A percentile compares a stretch with the other conserved stretches of the same genome.
phyloP scores from a whole-genome alignment of 1,139 yeast species.

The Zhuliangozyma parablackwelliae region DNA sequence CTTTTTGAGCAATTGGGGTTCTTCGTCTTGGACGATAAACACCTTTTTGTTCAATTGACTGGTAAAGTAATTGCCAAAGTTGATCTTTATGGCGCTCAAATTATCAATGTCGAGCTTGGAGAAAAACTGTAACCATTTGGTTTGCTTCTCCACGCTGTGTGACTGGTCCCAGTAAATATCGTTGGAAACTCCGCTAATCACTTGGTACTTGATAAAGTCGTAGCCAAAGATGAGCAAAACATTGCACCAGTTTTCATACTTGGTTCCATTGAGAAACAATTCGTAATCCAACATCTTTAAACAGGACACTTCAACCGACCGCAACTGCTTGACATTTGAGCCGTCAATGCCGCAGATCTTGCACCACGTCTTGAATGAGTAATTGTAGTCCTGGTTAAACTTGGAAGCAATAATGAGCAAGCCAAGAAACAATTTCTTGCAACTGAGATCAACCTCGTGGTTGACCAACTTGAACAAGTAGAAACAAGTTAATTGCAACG shows the following conservation, averaged over 20 bases:
- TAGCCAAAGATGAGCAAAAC: conserved; percentile 41
- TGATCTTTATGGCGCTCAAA: conserved; percentile 20
- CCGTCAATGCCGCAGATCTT: conserved; percentile 59
- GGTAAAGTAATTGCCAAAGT: conserved; percentile 27
- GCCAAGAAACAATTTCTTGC: conserved; percentile 59
- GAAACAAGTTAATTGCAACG: conserved; percentile 63
- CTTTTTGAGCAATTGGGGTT: not conserved
- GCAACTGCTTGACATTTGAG: conserved; percentile 39
- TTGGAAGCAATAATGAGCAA: conserved; percentile 68
- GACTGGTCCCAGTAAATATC: conserved; percentile 30
- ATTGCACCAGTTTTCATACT: conserved; percentile 56
- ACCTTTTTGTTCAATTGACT: conserved; percentile 34
- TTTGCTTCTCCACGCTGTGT: conserved; percentile 17
- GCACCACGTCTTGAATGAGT: conserved; percentile 69
- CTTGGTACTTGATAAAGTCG: conserved; percentile 34
- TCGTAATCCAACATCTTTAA: conserved; percentile 53
- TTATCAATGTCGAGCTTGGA: conserved; percentile 15
- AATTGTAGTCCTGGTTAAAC: conserved; percentile 69
- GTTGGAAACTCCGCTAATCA: conserved; percentile 15
- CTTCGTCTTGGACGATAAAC: conserved; percentile 12
- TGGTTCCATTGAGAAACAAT: conserved; percentile 44
- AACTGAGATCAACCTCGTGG: conserved; percentile 1
- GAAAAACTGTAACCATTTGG: conserved; percentile 31
- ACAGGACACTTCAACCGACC: conserved; percentile 50
- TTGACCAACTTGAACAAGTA: conserved; percentile 50